Base-by-base conservation (phyloP, 1,284 basidiomycete species). In the Bjerkandera adusta region DNA sequence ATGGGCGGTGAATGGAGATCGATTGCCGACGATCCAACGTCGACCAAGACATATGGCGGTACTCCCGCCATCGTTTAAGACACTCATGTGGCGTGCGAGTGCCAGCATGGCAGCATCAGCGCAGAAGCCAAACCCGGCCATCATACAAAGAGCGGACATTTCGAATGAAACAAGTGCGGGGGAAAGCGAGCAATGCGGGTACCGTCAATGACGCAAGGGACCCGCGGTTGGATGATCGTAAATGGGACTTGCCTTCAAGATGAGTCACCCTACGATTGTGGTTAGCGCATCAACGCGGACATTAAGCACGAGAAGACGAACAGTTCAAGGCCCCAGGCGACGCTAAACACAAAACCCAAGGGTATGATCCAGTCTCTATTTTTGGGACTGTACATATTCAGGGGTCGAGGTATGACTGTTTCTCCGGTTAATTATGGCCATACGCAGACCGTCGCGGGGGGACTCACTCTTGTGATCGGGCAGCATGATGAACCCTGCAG, bases 241-340 rank as follows among this genome's bases (percentile, higher is more conserved):
- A n/a, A n/a, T n/a, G n/a, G n/a, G n/a, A 37, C 60, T 47, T 53
- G 80, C 85, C 85, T 79, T 89, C 85, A n/a, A 89, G 72, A 63
- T 89, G 86, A 1, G 86, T 88, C 16, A 87, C 73, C n/a, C 85
- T 89, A 46, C 6, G 21, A 35, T 13, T 20, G 4, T 36, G 6
- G 37, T 39, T 27, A 11, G 13, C 15, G 5, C n/a, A 33, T 8
- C 11, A 4, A 20, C 24, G 7, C 36, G 25, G 12, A 29, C 24
- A n/a, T 20, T 34, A 5, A 32, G 30, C 29, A 34, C 8, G 3
- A 30, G 5, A 30, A 42, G n/a, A 69, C 76, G 49, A 59, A 89
- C 86, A 87, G 64, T 63, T 89, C 86, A 34, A 88, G 71, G 10
- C 76, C 75, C 85, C 86, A 89, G 6, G 72, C 84, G 16, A 77